These are phyloP conservation scores for Penicillium pulvis DNA, from an alignment of 495 filamentous ascomycete species.

Conservation along the genomic window DNA sequence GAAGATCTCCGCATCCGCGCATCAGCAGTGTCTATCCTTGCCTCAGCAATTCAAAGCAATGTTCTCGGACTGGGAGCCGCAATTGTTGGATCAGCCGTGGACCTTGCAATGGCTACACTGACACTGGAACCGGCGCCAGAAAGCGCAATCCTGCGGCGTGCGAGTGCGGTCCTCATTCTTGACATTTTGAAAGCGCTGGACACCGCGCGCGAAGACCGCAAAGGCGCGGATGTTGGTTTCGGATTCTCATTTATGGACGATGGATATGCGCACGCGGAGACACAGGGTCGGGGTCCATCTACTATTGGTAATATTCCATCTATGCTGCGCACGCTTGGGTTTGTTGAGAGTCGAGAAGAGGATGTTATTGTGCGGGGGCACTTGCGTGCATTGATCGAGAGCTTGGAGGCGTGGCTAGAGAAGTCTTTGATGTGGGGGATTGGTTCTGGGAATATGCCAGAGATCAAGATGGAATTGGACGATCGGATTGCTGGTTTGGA, in stretches of 20 bases:
- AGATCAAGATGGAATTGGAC: constrained; percentile 34
- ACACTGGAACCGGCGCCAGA: constrained; percentile 64
- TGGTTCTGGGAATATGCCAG: constrained; percentile 23
- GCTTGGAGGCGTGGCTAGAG: constrained; percentile 69
- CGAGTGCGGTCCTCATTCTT: constrained; percentile 69
- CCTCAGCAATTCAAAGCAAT: constrained; percentile 65
- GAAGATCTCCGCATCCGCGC: constrained; percentile 80
- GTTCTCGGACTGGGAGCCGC: constrained; percentile 58
- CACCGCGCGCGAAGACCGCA: constrained; percentile 46
- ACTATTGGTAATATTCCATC: constrained; percentile 58
- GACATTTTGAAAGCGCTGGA: constrained; percentile 68
- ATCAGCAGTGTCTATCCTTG: constrained; percentile 76
- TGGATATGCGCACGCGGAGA: background rate
- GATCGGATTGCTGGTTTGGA: constrained; percentile 44
- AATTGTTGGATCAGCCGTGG: constrained; percentile 60
- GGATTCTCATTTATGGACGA: constrained; percentile 55
- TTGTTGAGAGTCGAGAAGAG: constrained; percentile 66
- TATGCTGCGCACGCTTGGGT: constrained; percentile 63
- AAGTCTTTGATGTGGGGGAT: constrained; percentile 52
- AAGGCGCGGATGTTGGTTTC: constrained; percentile 56
- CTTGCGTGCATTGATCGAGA: constrained; percentile 69
- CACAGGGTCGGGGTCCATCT: constrained; percentile 15
- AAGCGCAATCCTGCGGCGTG: constrained; percentile 71
- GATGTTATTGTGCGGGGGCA: constrained; percentile 76
- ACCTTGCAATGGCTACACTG: constrained; percentile 66